Conservation (phyloP, 768 basidiomycete species). For the Phaeolepiota aurea region DNA sequence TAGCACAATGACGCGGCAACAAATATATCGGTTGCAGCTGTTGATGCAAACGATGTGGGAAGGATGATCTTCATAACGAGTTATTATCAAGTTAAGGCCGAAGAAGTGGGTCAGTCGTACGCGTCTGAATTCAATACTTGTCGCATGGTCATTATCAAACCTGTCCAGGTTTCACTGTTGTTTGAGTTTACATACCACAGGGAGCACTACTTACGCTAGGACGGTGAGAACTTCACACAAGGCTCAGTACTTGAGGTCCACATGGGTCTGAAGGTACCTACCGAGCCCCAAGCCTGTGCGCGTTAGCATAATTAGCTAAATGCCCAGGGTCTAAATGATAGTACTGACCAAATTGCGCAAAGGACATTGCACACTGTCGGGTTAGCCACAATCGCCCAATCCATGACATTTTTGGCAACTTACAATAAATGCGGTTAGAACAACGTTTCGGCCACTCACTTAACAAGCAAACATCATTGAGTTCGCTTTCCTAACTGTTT, state of each 20-base stretch:
- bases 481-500: too few species aligned
- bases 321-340: not conserved
- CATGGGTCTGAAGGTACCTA: too few species aligned
- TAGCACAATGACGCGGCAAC: slow-evolving; percentile 6
- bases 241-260: too few species aligned
- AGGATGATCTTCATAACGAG: not conserved
- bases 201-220: not conserved
- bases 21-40: slow-evolving; percentile 6
- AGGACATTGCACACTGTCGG: slow-evolving; percentile 2
- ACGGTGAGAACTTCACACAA: not conserved
- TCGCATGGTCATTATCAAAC: too few species aligned
- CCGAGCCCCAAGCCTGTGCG: not conserved
- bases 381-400: not conserved
- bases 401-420: not conserved
- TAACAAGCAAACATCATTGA: too few species aligned
- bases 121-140: not conserved
- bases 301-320: too few species aligned
- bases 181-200: too few species aligned
- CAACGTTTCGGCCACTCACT: slow-evolving; percentile 6
- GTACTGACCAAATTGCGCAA: not conserved
- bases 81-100: not conserved
- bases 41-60: slow-evolving; percentile 2
- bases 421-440: slow-evolving; percentile 3
- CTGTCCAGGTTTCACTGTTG: too few species aligned
- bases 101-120: not conserved